phyloP scores from a whole-genome alignment of 2,329 filamentous ascomycete species.

The Colletotrichum chrysophilum region DNA sequence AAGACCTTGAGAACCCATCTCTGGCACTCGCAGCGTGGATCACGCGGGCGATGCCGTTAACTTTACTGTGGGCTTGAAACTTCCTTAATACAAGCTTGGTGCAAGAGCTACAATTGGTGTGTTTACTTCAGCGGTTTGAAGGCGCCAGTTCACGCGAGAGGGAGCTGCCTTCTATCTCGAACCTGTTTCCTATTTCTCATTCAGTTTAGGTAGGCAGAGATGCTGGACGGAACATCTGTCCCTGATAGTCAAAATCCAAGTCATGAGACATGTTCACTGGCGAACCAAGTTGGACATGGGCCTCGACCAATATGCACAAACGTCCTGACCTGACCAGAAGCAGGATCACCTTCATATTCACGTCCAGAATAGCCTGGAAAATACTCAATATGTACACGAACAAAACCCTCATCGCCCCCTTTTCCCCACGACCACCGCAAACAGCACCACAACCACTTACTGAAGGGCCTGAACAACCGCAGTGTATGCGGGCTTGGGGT shows the following conservation, averaged over 20 bases:
- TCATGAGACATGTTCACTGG: fast-evolving
- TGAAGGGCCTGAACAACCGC: constrained; percentile 44
- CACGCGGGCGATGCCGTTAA: no score
- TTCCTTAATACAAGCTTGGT: no score
- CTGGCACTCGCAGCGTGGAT: no score
- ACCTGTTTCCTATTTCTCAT: no score
- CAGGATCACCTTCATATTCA: background rate
- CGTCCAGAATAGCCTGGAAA: background rate
- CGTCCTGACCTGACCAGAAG: fast-evolving
- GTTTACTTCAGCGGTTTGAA: no score
- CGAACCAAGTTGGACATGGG: background rate
- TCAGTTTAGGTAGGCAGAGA: no score
- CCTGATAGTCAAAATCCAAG: background rate
- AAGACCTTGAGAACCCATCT: no score
- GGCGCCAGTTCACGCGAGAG: background rate
- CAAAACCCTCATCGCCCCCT: background rate
- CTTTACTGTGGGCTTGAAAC: no score
- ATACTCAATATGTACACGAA: background rate
- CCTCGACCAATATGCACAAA: background rate
- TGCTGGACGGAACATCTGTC: no score
- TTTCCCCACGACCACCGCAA: no score
- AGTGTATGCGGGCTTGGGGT: constrained; percentile 57
- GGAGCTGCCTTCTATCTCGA: background rate
- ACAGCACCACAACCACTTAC: background rate
- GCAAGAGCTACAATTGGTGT: no score